Base-by-base conservation (phyloP, 83 land plant species). In the Picea abies region DNA sequence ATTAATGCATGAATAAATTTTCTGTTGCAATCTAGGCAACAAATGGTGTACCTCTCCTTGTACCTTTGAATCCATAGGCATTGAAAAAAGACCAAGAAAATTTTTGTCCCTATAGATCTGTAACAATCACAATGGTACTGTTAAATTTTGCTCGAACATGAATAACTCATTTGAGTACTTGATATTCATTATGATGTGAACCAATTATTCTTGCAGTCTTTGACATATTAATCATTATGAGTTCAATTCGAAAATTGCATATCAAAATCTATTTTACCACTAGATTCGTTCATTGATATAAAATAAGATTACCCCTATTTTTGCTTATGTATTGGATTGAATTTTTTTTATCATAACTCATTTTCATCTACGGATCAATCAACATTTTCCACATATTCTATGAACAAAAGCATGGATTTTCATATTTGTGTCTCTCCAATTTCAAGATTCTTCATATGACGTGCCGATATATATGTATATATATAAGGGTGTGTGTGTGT, bases 41-140 rank as follows among this genome's bases (percentile, higher is more conserved):
- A 81, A 81, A 81, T 69, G 83, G n/a, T 81, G 83, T 44, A 25
- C 15, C 39, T 56, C 8, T 70, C 69, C 47, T 81, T 56, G 32
- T n/a, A 0, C 64, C 83, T 64, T 69, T 67, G 20, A 81, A 69
- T 69, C 83, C 76, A 81, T 4, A 81, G 14, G 77, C 35, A 23
- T 0, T 4, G 26, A 10, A 5, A 68, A 10, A 68, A 29, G 71
- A 68, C 71, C 71, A 68, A 68, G 35, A 68, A 20, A 68, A 15
- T 6, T 0, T 0, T 23, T 26, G 26, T 68, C 71, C 71, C n/a
- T 2, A 0, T 23, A 68, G 6, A 68, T 29, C 35, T 68, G 0
- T 26, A 23, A 68, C 26, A 11, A 29, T 29, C 29, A 29, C 29
- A 29, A 29, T 29, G 29, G 29, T 29, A 29, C 29, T 29, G 29